Percentiles rank a stretch among this genome's conserved stretches.
Conservation (phyloP, 2,329 filamentous ascomycete species). For the Trichoderma semiorbis region DNA sequence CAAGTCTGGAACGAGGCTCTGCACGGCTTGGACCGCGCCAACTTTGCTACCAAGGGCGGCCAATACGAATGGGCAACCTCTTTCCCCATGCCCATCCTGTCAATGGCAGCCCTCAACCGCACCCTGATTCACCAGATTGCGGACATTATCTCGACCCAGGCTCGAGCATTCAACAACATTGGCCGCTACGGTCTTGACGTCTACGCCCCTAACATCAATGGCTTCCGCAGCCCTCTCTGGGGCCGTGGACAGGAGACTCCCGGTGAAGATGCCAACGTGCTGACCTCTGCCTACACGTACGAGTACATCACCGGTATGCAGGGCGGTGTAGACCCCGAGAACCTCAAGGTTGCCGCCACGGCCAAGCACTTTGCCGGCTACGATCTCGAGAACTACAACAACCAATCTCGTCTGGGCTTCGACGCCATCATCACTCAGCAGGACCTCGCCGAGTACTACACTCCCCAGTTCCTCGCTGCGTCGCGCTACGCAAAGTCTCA, state of each 20-base stretch:
- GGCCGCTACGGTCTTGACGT: constrained; percentile 53
- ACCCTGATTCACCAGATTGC: constrained; percentile 38
- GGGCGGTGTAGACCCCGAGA: constrained; percentile 13
- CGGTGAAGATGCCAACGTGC: constrained; percentile 48
- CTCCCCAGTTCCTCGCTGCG: constrained; percentile 51
- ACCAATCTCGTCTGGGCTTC: constrained; percentile 44
- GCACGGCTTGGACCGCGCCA: constrained; percentile 54
- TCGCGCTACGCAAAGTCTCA: constrained; percentile 49
- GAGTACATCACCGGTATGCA: constrained; percentile 49
- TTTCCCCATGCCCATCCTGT: constrained; percentile 62
- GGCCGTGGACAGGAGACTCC: constrained; percentile 58
- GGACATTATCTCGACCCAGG: constrained; percentile 50
- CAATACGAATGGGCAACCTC: constrained; percentile 57
- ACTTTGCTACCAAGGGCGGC: constrained; percentile 6
- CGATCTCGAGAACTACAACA: constrained; percentile 47
- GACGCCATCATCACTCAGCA: constrained; percentile 55
- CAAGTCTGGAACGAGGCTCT: constrained; percentile 61
- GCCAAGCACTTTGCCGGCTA: constrained; percentile 59
- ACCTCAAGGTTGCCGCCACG: constrained; percentile 46
- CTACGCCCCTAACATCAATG: constrained; percentile 66
- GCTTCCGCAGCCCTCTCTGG: constrained; percentile 60
- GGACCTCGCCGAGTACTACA: constrained; percentile 64
- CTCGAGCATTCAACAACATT: constrained; percentile 60
- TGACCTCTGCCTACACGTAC: constrained; percentile 35
- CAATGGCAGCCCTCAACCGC: constrained; percentile 39